A percentile compares a stretch with the other conserved stretches of the same genome.
Evolutionary conservation across 495 filamentous ascomycete genomes (phyloP).

Genomic region (Friedmanniomyces endolithicus): DNA sequence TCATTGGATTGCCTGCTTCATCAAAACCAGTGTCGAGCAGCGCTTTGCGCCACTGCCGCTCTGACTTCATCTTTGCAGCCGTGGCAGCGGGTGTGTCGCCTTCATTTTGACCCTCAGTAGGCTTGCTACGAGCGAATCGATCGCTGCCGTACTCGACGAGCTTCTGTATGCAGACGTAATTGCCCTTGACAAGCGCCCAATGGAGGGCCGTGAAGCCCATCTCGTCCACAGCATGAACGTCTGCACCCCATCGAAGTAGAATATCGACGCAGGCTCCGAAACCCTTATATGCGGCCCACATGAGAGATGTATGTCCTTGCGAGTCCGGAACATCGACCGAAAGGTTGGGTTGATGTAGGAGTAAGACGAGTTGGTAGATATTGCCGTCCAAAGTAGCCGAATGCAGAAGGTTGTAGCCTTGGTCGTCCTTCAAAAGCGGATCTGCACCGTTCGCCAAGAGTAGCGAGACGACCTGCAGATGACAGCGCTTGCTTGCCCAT

Average conservation of each 20-base stretch:
- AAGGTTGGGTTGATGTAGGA: conserved; percentile 75
- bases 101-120: conserved; percentile 32
- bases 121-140: conserved; percentile 66
- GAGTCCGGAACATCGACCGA: conserved; percentile 81
- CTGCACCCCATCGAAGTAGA: conserved; percentile 89
- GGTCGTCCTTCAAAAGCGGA: conserved; percentile 72
- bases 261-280: conserved; percentile 82
- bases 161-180: conserved; percentile 72
- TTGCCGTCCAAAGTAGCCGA: conserved; percentile 96
- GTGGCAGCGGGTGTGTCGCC: conserved; percentile 77
- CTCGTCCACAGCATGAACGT: conserved; percentile 79
- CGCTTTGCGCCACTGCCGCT: conserved; percentile 68
- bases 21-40: conserved; percentile 77
- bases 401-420: conserved; percentile 94
- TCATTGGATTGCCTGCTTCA: conserved; percentile 56
- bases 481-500: conserved; percentile 90
- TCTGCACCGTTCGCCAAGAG: conserved; percentile 81
- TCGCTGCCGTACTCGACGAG: conserved; percentile 89
- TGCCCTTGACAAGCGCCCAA: conserved; percentile 92
- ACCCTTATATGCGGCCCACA: conserved; percentile 99
- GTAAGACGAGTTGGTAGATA: conserved; percentile 75
- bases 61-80: conserved; percentile 80
- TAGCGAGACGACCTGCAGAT: conserved; percentile 74
- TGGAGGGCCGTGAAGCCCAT: conserved; percentile 86
- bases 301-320: conserved; percentile 80